Base-by-base conservation (phyloP, 208 protist species). In the Leishmania mexicana region DNA sequence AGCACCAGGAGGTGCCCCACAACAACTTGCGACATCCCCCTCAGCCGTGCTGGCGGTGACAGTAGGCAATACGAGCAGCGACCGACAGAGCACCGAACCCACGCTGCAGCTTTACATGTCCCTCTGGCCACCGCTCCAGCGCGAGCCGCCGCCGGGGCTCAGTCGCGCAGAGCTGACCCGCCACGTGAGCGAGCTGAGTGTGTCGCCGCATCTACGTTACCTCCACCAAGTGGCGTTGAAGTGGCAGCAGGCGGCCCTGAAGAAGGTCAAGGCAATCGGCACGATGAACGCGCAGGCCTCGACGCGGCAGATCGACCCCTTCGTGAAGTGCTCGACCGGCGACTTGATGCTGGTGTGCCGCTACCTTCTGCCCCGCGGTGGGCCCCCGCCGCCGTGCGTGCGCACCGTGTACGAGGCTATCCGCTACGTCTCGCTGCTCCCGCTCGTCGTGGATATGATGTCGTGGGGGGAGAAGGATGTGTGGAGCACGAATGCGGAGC, bases 21-120 rank as follows among this genome's bases (percentile, higher is more conserved):
- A 24, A 3, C 24, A 42, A 53, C 60, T 67, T 35, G 19, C n/a
- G 40, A 40, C 78, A 62, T 72, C 21, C 60, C 40, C 40, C 21
- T 49, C 38, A 72, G 47, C 5, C 45, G n/a, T 19, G 47, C 21
- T n/a, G 28, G 8, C 31, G 42, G 19, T 53, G 74, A 72, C 53
- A 71, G 21, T 10, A 49, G 72, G 53, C 65, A 19, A 28, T 68
- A 62, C 62, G 10, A 68, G n/a, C 76, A 70, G 24, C 40, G 40
- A 70, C 42, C 42, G 35, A 28, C 75, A 77, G 21, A 71, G 62
- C 76, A 79, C 42, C 54, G 78, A 81, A 53, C 85, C 94, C 4
- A 92, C 91, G 19, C 78, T 97, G 40, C 92, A 95, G 84, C 79
- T 97, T 51, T 97, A 96, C 84, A 42, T 97, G n/a, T 89, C 94